phyloP scores from a whole-genome alignment of 2,329 filamentous ascomycete genomes.

The Stachybotrys chlorohalonatus region DNA sequence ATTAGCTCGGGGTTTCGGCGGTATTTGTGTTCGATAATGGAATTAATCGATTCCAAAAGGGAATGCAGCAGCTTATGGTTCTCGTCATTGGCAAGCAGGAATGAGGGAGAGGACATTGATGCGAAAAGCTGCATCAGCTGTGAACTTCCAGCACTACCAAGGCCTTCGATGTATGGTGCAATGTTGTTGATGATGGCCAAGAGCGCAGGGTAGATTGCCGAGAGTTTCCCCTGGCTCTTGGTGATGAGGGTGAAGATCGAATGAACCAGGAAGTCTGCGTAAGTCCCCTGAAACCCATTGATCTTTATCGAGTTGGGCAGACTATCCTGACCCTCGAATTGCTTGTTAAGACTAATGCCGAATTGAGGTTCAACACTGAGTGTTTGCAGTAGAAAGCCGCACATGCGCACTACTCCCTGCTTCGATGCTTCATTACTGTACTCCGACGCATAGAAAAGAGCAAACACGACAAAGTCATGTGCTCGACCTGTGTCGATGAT shows the following conservation, averaged over 20 bases:
- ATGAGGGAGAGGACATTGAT: conserved; percentile 89
- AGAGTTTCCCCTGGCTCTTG: conserved; percentile 79
- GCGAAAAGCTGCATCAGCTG: conserved; percentile 82
- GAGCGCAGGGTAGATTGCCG: conserved; percentile 85
- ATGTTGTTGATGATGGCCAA: conserved; percentile 92
- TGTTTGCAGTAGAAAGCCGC: conserved; percentile 92
- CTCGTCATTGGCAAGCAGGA: conserved; percentile 82
- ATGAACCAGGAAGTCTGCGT: conserved; percentile 91
- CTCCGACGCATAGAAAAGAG: conserved; percentile 88
- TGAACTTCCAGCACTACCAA: conserved; percentile 66
- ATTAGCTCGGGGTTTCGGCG: conserved; percentile 72
- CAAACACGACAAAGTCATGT: conserved; percentile 84
- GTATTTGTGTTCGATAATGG: conserved; percentile 84
- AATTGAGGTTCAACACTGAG: conserved; percentile 89
- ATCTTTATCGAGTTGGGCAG: conserved; percentile 76
- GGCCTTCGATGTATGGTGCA: conserved; percentile 69
- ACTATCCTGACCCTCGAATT: conserved; percentile 81
- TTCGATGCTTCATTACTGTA: conserved; percentile 78
- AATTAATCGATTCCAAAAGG: conserved; percentile 79
- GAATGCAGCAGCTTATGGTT: conserved; percentile 78
- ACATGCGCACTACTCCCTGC: conserved; percentile 92
- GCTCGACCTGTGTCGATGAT: conserved; percentile 92
- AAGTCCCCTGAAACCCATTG: conserved; percentile 76
- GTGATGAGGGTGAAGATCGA: conserved; percentile 91
- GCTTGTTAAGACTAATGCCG: conserved; percentile 80